Evolutionary conservation across 305 asterid species (phyloP).

Genomic region (Solanum aculeatissimum): DNA sequence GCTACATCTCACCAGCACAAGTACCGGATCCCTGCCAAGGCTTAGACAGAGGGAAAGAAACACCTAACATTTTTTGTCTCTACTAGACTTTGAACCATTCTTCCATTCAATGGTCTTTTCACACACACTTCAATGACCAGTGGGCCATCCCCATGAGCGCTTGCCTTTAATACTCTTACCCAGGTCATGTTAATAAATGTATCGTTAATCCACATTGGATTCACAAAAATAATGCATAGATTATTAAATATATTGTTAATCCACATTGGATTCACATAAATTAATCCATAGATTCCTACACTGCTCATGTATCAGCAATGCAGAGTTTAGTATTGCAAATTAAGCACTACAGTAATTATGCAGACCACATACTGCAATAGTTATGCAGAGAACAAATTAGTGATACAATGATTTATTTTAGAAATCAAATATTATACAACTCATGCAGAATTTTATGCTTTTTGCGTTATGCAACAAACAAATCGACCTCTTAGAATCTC

Average conservation of each 20-base stretch:
- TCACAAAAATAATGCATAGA: background rate
- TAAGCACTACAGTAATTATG: background rate
- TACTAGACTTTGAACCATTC: background rate
- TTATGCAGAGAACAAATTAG: background rate
- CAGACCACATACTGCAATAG: background rate
- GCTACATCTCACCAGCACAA: background rate
- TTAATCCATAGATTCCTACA: background rate
- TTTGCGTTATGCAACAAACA: background rate
- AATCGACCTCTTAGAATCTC: background rate
- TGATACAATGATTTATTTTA: background rate
- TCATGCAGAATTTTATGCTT: background rate
- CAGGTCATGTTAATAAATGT: background rate
- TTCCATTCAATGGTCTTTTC: background rate
- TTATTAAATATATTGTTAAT: background rate
- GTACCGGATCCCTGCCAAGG: background rate
- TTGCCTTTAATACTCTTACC: background rate
- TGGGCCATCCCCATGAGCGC: background rate
- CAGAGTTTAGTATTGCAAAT: background rate
- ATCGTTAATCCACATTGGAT: background rate
- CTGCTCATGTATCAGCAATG: background rate
- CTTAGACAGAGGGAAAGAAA: background rate
- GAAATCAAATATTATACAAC: background rate
- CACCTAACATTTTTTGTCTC: background rate
- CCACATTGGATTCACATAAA: background rate
- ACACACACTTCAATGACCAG: background rate